Base-by-base conservation (phyloP, 2,329 filamentous ascomycete species). In the Epichloe sibirici region DNA sequence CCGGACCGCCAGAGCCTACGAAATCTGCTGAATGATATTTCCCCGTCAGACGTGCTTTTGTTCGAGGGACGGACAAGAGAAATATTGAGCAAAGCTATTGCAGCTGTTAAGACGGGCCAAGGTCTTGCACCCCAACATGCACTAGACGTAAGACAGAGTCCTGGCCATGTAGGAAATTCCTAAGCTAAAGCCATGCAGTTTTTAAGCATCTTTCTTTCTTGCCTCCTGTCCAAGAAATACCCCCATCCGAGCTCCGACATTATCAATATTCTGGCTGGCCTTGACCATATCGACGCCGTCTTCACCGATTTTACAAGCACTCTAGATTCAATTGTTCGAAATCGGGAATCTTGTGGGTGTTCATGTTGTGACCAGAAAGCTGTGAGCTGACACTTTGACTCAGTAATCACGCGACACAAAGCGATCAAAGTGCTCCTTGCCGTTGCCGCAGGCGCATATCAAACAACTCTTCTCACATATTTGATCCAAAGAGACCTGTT, bases 401-500 rank as follows among this genome's bases (percentile, higher is more conserved):
- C 59, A 90, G 86, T 86, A 62, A 79, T 86, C 40, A 65, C 93
- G 49, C 83, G 90, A 53, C 78, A 83, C 58, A 90, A 88, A 65
- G 91, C 90, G 7, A 79, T 96, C 34, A 78, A 87, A 60, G 85
- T 88, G 44, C 83, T 90, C 7, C 77, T 96, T 54, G 85, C 90
- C 13, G 83, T 95, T 52, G 87, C 89, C 6, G 88, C 90, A 9
- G 90, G 91, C n/a, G 90, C 90, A 53, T 97, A 96, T 67, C 90
- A 95, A 69, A 97, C 93, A 4, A 93, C 89, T 47, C 76, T 98
- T 23, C 78, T 96, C 51, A 94, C 90, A 1, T 98, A 97, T 69
- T 89, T 98, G 63, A 93, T 93, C 42, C 90, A 97, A 64, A 78
- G 89, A 59, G 93, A 98, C 65, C 76, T 97, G 38, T 98, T 98